These are phyloP conservation scores for Arthroderma sp. DNA, from an alignment of 2,329 filamentous ascomycete species.

Conservation along the genomic window DNA sequence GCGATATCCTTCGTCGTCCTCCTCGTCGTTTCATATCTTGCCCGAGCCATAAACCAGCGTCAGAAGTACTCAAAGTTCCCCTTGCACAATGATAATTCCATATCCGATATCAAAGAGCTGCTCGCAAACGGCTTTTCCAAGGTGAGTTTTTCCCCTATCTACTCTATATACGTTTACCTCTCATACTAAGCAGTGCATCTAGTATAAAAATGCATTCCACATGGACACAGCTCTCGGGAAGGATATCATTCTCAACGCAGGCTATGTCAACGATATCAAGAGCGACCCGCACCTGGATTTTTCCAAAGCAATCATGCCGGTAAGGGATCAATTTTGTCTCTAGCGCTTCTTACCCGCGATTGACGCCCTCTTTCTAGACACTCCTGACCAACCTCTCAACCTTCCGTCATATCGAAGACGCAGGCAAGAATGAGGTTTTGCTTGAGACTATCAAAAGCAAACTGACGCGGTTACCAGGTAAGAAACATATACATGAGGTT, in stretches of 20 bases:
- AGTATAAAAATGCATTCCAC: constrained; percentile 10
- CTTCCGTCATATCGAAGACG: constrained; percentile 11
- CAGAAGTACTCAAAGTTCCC: not conserved
- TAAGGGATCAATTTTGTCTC: too few relatives aligned
- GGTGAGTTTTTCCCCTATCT: not conserved
- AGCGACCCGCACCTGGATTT: constrained; percentile 16
- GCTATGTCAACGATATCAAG: constrained; percentile 19
- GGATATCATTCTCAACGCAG: constrained; percentile 15
- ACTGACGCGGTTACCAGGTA: constrained; percentile 19
- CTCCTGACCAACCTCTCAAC: constrained; percentile 11
- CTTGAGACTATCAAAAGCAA: constrained; percentile 17
- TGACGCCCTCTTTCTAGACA: constrained; percentile 8
- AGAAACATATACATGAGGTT: not conserved
- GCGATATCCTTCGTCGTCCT: not conserved
- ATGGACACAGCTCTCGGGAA: constrained; percentile 16
- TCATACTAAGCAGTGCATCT: not conserved
- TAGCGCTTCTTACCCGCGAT: too few relatives aligned
- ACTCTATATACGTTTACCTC: too few relatives aligned
- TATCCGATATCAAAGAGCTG: not conserved
- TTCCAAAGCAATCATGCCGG: constrained; percentile 5
- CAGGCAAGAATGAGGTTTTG: constrained; percentile 12
- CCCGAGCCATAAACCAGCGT: not conserved
- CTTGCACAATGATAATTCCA: not conserved
- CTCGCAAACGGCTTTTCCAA: not conserved
- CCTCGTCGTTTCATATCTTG: not conserved